phyloP scores from a whole-genome alignment of 2,329 filamentous ascomycete species.

The Paradendryphiella salina region DNA sequence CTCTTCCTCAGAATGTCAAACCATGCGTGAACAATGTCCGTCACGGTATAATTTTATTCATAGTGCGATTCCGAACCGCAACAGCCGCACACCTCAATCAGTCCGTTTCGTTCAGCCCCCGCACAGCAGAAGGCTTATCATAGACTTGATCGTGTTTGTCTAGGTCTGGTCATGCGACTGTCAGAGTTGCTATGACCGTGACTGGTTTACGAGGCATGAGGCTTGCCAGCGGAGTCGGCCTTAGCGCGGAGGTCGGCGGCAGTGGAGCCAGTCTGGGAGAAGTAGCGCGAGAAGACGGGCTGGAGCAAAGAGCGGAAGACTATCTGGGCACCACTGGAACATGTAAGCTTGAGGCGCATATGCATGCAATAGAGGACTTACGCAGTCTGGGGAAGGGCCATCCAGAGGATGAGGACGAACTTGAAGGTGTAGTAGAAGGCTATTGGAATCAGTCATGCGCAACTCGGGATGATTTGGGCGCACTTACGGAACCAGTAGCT shows the following conservation, averaged over 20 bases:
- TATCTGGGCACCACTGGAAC: slow-evolving; percentile 81
- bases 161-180: slow-evolving; percentile 34
- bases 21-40: slow-evolving; percentile 23
- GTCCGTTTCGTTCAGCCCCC: slow-evolving; percentile 6
- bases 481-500: slow-evolving; percentile 80
- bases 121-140: slow-evolving; percentile 16
- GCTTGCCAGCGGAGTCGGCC: slow-evolving; percentile 68
- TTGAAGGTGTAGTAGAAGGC: slow-evolving; percentile 99
- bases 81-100: slow-evolving; percentile 33
- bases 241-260: slow-evolving; percentile 86
- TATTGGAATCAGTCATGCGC: slow-evolving; percentile 25
- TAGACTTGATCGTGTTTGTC: slow-evolving; percentile 6
- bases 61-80: slow-evolving; percentile 32
- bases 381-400: slow-evolving; percentile 91
- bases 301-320: slow-evolving; percentile 96
- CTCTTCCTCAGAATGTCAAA: slow-evolving; percentile 25
- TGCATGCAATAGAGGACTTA: slow-evolving; percentile 57
- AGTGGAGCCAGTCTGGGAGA: slow-evolving; percentile 69
- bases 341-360: slow-evolving; percentile 12
- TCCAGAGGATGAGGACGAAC: slow-evolving; percentile 96
- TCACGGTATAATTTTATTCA: slow-evolving; percentile 27
- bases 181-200: slow-evolving; percentile 27
- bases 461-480: not conserved
- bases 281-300: slow-evolving; percentile 92
- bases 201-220: slow-evolving; percentile 36